Evolutionary conservation across 2,329 filamentous ascomycete genomes (phyloP), one percentile per base, ranked within the genome.

Genomic region (Penicillium decumbens): DNA sequence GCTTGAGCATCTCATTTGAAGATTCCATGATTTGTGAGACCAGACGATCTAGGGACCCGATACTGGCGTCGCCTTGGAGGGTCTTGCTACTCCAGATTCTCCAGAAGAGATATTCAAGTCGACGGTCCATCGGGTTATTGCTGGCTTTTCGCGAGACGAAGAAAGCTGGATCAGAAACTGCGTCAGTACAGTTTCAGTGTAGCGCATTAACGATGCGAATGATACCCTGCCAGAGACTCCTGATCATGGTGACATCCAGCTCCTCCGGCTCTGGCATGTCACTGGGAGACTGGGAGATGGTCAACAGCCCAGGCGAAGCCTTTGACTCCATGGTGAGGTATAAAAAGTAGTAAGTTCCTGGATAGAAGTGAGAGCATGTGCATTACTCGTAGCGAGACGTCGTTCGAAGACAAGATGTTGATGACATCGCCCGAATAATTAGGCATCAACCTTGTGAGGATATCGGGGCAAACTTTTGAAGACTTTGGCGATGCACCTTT

Each of bases 41-140:
- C 39, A 78, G 60, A 4, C 45, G 59, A 8, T 72, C 72, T 47
- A 79, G 58, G 8, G 62, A 70, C 9, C 65, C 63, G 18, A 72
- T 68, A 41, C 64, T 67, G 7, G 77, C 66, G 6, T 61, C 65
- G 12, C 61, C 54, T 15, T 64, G 61, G 12, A 76, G 65, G 6
- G 57, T 59, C 6, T 66, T 59, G 45, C 67, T 75, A 43, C 74
- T 67, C 75, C 74, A 78, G 53, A 79, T 73, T 45, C 77, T 66
- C 77, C 77, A 79, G 58, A 79, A 79, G 27, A 79, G 66, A 58
- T 78, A 77, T 50, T 77, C 74, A n/a, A 78, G 63, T 49, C 77
- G 68, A 45, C 63, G 61, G 40, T 74, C 74, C 4, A 64, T 62
- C 35, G 68, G 62, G 50, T 72, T 68, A 35, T 70, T 65, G 41